Conservation (phyloP, 192 early-diverging fungal genomes). For the Linnemannia schmuckeri region DNA sequence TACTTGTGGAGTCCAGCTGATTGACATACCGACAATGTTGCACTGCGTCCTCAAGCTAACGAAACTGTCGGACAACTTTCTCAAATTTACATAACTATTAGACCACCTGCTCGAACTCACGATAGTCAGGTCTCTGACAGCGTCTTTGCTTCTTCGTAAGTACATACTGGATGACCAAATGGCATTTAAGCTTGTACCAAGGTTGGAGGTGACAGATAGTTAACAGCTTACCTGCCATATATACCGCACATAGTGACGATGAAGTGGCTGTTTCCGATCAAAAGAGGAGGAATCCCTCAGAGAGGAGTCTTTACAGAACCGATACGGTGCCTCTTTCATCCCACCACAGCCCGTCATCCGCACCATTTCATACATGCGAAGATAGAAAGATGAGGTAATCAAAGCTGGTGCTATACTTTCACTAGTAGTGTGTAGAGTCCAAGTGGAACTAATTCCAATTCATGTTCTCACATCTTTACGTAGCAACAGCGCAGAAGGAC, state of each 20-base stretch:
- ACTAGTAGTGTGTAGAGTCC: no score
- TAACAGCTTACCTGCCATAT: neutral
- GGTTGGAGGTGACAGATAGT: neutral
- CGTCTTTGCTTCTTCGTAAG: constrained; percentile 23
- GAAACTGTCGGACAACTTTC: neutral
- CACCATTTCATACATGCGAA: neutral
- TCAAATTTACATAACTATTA: neutral
- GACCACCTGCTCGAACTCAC: constrained; percentile 2
- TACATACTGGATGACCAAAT: neutral
- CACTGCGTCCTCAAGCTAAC: neutral
- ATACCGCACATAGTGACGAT: neutral
- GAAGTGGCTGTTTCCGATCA: neutral
- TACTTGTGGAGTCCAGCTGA: no score
- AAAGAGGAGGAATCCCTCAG: neutral
- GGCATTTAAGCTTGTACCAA: neutral
- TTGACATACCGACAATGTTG: neutral
- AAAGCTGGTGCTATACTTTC: neutral
- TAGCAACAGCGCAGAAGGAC: neutral
- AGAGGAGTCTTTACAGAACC: neutral
- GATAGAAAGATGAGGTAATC: neutral
- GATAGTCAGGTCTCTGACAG: neutral
- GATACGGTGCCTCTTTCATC: neutral
- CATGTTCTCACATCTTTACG: neutral
- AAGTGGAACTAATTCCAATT: neutral
- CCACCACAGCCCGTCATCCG: neutral